Conservation (phyloP, 163 green algal species). For the Chloromonas sp. region DNA sequence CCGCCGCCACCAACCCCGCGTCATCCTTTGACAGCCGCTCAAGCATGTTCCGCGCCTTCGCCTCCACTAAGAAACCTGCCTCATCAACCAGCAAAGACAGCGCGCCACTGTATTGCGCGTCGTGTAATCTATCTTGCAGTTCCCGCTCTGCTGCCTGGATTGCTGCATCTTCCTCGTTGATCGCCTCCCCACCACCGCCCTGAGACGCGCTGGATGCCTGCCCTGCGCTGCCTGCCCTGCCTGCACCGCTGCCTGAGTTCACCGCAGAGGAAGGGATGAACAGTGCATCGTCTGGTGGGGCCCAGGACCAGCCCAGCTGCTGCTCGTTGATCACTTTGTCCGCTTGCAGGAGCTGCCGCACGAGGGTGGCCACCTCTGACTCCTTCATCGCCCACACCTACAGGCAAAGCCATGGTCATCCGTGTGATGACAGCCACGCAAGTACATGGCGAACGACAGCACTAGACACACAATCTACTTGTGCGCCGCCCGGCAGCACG, state of each 20-base stretch:
- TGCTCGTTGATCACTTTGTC: conserved; percentile 66
- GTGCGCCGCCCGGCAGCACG: no score
- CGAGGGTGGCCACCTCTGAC: conserved; percentile 45
- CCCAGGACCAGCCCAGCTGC: conserved; percentile 69
- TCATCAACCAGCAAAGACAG: conserved; percentile 58
- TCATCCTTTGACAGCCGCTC: conserved; percentile 37
- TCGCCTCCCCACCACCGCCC: conserved; percentile 2
- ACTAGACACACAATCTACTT: no score
- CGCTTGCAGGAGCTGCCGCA: conserved; percentile 56
- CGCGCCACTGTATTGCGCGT: conserved; percentile 32
- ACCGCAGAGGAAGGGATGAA: conserved; percentile 15
- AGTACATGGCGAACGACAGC: no score
- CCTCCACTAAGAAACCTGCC: conserved; percentile 66
- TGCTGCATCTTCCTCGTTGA: conserved; percentile 3
- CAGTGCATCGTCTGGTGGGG: conserved; percentile 45
- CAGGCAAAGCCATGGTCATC: neutral
- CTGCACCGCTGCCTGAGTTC: neutral
- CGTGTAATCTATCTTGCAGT: conserved; percentile 29
- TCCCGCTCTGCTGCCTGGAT: conserved; percentile 8
- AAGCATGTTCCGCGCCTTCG: conserved; percentile 30
- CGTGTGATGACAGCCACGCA: no score
- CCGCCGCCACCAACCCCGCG: conserved; percentile 31
- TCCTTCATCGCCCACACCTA: conserved; percentile 70
- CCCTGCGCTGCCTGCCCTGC: neutral
- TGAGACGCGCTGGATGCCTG: neutral